Evolutionary conservation across 176 grass and related monocot species (phyloP), one percentile per base, ranked within the genome.

Genomic region (Poa pratensis): DNA sequence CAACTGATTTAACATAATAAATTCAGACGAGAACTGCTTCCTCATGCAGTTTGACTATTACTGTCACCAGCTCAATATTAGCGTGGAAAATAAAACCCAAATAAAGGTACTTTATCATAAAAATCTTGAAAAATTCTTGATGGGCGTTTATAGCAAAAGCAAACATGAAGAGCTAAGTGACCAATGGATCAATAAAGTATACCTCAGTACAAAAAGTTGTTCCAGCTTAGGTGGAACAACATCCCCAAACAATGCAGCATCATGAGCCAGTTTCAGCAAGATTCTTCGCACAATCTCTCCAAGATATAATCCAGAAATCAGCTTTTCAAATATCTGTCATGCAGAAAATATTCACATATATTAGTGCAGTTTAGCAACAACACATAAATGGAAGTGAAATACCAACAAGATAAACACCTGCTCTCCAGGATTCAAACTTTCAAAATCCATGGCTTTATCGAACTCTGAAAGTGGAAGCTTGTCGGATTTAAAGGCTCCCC

Each of bases 291-390:
- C 82, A 75, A 98, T 67, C 65, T 98, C 96, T 69, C 96, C 96
- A 54, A 98, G 88, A 83, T 98, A 98, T 89, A 98, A 90, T 24
- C 93, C 93, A 51, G 96, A 98, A 82, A 98, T 95, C 86, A 95
- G 82, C 81, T 98, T 98, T 78, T 98, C 96, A 67, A 89, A 98
- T 89, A 98, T 95, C 96, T 98, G 80, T 67, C 15, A 63, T 39
- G 52, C 40, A 68, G 3, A 76, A 82, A 28, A 61, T 75, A 27
- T 50, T 50, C 1, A 79, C 42, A 69, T 51, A 67, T 35, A 69
- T 76, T 54, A 24, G 46, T 43, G 17, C 19, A 50, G 46, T 59
- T 76, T 45, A 65, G 8, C 14, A 69, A 7, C 30, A 65, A 54
- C 22, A 62, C 5, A 70, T 67, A 66, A 80, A 12, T 14, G 20